Percentiles rank a stretch among this genome's conserved stretches.
phyloP scores from a whole-genome alignment of 768 basidiomycete genomes.

The Phanerodontia chrysosporium region DNA sequence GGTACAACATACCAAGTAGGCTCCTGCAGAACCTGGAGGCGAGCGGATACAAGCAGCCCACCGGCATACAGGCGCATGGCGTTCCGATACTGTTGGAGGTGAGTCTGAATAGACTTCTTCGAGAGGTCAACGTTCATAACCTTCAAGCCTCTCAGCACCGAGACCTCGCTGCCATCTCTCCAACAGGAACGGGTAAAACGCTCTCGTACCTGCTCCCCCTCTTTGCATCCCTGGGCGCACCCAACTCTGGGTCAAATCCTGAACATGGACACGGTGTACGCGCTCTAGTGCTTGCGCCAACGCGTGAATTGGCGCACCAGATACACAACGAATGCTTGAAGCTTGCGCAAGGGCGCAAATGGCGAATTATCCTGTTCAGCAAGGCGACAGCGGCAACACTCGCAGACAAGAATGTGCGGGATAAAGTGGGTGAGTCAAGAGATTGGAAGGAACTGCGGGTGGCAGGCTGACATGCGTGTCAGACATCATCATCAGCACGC shows the following conservation, averaged over 20 bases:
- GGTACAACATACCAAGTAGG: slow-evolving; percentile 54
- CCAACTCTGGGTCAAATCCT: slow-evolving; percentile 43
- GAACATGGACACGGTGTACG: slow-evolving; percentile 57
- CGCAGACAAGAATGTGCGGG: slow-evolving; percentile 62
- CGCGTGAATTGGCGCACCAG: slow-evolving; percentile 93
- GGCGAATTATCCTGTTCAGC: slow-evolving; percentile 78
- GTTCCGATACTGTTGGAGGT: slow-evolving; percentile 81
- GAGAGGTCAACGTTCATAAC: background rate
- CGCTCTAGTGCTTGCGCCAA: slow-evolving; percentile 84
- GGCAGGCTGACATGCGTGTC: background rate
- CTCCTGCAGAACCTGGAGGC: slow-evolving; percentile 60
- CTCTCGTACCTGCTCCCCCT: slow-evolving; percentile 87
- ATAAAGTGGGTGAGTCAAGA: slow-evolving; percentile 65
- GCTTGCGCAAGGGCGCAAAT: slow-evolving; percentile 74
- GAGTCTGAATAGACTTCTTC: slow-evolving; percentile 16
- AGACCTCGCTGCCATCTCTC: slow-evolving; percentile 91
- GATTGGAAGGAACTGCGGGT: background rate
- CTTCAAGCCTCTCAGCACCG: slow-evolving; percentile 44
- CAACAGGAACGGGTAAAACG: slow-evolving; percentile 97
- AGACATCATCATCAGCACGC: slow-evolving; percentile 94
- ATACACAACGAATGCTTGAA: slow-evolving; percentile 89
- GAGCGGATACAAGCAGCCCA: slow-evolving; percentile 63
- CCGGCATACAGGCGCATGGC: slow-evolving; percentile 77
- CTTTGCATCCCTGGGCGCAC: slow-evolving; percentile 54
- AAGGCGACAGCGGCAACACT: slow-evolving; percentile 87